Conservation (phyloP, 2,329 filamentous ascomycete species). For the Fusarium heterosporum region DNA sequence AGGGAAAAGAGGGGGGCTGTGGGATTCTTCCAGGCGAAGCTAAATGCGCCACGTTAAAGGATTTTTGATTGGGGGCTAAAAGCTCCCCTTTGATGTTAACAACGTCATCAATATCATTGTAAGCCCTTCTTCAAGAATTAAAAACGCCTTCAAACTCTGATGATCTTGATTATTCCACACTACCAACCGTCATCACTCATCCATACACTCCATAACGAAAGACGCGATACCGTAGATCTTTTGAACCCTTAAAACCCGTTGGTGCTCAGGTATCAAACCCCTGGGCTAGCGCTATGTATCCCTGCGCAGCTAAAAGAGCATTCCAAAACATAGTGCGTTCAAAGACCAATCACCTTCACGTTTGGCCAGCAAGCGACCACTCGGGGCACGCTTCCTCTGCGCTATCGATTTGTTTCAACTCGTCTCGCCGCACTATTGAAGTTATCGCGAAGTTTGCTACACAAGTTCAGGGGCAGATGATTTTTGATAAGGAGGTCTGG, state of each 20-base stretch:
- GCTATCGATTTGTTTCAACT: constrained; percentile 27
- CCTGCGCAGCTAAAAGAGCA: neutral
- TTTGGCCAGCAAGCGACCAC: neutral
- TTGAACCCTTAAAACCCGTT: neutral
- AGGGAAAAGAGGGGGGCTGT: constrained; percentile 6
- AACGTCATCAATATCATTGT: neutral
- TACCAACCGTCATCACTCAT: neutral
- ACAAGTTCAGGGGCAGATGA: constrained; percentile 9
- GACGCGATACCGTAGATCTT: neutral
- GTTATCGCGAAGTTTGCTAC: constrained; percentile 12
- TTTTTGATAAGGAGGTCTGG: neutral
- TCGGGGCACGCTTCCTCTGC: neutral
- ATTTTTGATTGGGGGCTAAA: constrained; percentile 21
- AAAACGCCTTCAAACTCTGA: neutral
- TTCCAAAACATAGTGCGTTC: neutral
- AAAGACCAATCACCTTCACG: neutral
- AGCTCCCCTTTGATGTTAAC: constrained; percentile 6
- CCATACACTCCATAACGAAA: neutral
- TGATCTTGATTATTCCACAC: too few species aligned
- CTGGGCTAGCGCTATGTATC: neutral
- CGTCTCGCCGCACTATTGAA: constrained; percentile 12
- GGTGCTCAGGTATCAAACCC: neutral
- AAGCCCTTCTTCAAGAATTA: neutral
- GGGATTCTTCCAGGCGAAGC: constrained; percentile 13
- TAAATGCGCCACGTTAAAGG: constrained; percentile 29